A percentile compares a stretch with the other conserved stretches of the same genome.
Evolutionary conservation across 1,139 yeast species (phyloP).

Genomic region (Geotrichum restrictum): DNA sequence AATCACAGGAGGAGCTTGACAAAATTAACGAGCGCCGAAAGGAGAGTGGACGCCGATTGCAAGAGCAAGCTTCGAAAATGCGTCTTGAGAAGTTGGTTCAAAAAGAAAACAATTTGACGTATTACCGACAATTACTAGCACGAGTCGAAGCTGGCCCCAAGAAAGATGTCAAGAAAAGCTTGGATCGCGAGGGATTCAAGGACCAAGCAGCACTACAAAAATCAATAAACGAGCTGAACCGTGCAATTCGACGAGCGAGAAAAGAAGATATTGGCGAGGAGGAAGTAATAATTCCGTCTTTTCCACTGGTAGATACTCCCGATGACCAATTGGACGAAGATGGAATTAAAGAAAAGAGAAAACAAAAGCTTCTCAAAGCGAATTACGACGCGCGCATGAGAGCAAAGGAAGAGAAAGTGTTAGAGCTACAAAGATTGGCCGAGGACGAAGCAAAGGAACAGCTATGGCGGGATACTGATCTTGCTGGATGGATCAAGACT

Average conservation of each 20-base stretch:
- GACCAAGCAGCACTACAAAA: conserved; percentile 68
- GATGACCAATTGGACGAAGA: conserved; percentile 72
- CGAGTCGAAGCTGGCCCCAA: conserved; percentile 49
- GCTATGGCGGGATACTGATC: conserved; percentile 72
- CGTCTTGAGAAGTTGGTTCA: conserved; percentile 74
- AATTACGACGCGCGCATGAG: conserved; percentile 84
- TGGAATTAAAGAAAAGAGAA: conserved; percentile 79
- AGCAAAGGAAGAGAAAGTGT: conserved; percentile 74
- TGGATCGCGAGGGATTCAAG: conserved; percentile 74
- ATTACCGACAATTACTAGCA: conserved; percentile 57
- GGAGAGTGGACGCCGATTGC: conserved; percentile 84
- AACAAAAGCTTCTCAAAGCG: conserved; percentile 76
- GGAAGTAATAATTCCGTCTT: conserved; percentile 53
- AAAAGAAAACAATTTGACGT: conserved; percentile 75
- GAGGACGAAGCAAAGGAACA: conserved; percentile 51
- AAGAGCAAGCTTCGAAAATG: conserved; percentile 86
- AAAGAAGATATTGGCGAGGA: conserved; percentile 61
- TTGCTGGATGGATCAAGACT: conserved; percentile 72
- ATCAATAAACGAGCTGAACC: conserved; percentile 63
- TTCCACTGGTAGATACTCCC: conserved; percentile 78
- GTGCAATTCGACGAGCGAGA: conserved; percentile 62
- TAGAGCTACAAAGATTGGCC: conserved; percentile 49
- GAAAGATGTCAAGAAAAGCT: conserved; percentile 46
- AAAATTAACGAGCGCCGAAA: conserved; percentile 72
- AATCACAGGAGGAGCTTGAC: conserved; percentile 77